phyloP scores from a whole-genome alignment of 2,329 filamentous ascomycete genomes.

The Aspergillus melleus region DNA sequence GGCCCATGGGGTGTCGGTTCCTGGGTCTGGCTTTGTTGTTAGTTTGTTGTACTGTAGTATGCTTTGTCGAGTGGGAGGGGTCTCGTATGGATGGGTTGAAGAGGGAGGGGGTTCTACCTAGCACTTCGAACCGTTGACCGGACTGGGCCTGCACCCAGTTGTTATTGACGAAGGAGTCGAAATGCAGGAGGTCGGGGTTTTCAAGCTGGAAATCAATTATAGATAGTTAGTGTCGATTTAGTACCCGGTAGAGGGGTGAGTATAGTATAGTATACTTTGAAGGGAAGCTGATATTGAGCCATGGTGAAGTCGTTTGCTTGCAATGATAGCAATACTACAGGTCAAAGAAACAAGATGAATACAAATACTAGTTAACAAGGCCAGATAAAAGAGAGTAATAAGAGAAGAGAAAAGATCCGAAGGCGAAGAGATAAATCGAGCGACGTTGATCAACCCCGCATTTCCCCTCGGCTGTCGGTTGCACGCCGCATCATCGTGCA shows the following conservation, averaged over 20 bases:
- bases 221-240: neutral
- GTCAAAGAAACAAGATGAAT: neutral
- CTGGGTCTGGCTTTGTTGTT: constrained; percentile 45
- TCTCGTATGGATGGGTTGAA: neutral
- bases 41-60: neutral
- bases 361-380: neutral
- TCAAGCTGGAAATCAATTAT: constrained; percentile 36
- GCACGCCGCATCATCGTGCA: neutral
- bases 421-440: neutral
- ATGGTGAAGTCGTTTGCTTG: constrained; percentile 24
- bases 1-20: constrained; percentile 52
- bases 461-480: neutral
- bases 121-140: constrained; percentile 52
- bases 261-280: constrained; percentile 31
- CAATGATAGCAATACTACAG: neutral
- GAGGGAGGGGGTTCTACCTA: constrained; percentile 33
- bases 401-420: neutral
- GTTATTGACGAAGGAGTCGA: constrained; percentile 54
- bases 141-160: constrained; percentile 49
- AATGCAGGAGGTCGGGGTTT: constrained; percentile 50
- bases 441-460: neutral
- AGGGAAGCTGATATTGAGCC: constrained; percentile 38
- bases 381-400: neutral
- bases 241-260: neutral
- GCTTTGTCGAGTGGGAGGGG: neutral